Percentiles rank a stretch among this genome's conserved stretches.
Evolutionary conservation across 352 stramenopile species (phyloP).

Genomic region (Sclerospora graminicola): DNA sequence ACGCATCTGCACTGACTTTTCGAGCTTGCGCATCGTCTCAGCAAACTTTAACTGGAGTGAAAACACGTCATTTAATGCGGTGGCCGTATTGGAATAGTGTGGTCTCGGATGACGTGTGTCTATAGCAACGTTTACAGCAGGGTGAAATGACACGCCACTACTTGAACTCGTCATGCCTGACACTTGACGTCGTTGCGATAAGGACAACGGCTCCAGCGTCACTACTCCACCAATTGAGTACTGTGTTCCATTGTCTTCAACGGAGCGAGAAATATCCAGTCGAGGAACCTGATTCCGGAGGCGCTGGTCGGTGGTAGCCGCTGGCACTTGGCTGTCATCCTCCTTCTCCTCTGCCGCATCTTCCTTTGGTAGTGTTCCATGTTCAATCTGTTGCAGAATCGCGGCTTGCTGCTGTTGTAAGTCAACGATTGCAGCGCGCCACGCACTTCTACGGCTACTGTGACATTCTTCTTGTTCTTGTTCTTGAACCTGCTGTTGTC

Average conservation of each 20-base stretch:
- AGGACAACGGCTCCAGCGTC: slow-evolving; percentile 30
- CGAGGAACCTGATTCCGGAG: background rate
- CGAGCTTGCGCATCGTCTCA: slow-evolving; percentile 60
- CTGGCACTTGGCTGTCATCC: background rate
- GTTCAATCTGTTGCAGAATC: slow-evolving; percentile 37
- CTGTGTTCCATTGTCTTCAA: slow-evolving; percentile 14
- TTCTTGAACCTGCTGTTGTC: slow-evolving; percentile 9
- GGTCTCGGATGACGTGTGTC: background rate
- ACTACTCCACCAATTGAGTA: slow-evolving; percentile 56
- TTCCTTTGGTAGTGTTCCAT: slow-evolving; percentile 10
- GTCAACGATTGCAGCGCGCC: slow-evolving; percentile 27
- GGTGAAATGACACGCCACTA: slow-evolving; percentile 3
- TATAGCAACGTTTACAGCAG: background rate
- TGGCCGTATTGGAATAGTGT: slow-evolving; percentile 12
- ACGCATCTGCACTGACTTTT: slow-evolving; percentile 51
- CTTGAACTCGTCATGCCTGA: slow-evolving; percentile 1
- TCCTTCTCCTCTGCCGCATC: background rate
- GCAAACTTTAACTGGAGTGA: slow-evolving; percentile 57
- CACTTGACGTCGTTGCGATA: slow-evolving; percentile 2
- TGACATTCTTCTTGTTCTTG: background rate
- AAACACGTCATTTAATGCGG: slow-evolving; percentile 52
- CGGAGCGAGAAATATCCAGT: background rate
- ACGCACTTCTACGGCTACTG: slow-evolving; percentile 6
- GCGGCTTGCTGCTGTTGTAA: slow-evolving; percentile 34
- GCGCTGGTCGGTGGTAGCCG: background rate